Conservation (phyloP, 139 green algal species). For the Gonium pectorale region DNA sequence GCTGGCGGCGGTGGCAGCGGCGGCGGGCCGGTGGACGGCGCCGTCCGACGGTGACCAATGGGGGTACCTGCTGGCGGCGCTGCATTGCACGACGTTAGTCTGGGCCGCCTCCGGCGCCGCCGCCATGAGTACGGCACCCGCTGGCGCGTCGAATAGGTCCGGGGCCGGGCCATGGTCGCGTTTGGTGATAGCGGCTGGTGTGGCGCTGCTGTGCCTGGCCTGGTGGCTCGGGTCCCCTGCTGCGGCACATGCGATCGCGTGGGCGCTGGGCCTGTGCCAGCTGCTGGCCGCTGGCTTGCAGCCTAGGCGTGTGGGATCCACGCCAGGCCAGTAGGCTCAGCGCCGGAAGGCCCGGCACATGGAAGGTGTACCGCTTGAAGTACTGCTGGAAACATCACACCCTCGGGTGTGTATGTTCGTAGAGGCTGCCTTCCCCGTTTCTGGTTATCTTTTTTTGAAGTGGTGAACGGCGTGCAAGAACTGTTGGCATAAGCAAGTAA, state of each 20-base stretch:
- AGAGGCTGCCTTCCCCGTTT: too few species aligned
- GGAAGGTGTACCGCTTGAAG: too few species aligned
- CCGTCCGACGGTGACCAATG: not conserved
- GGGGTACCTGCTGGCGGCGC: constrained; percentile 3
- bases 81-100: constrained; percentile 3
- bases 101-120: not conserved
- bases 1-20: not conserved
- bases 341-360: too few species aligned
- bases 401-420: too few species aligned
- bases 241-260: not conserved
- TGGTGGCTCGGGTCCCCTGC: constrained; percentile 23
- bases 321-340: too few species aligned
- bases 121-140: not conserved
- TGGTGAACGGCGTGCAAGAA: too few species aligned
- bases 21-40: not conserved
- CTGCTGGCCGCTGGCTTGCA: too few species aligned
- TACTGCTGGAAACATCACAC: too few species aligned
- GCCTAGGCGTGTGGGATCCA: too few species aligned
- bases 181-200: not conserved
- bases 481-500: too few species aligned
- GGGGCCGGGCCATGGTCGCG: not conserved
- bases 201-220: not conserved
- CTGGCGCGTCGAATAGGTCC: not conserved
- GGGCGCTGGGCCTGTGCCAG: too few species aligned
- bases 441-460: too few species aligned